Evolutionary conservation across 2,329 filamentous ascomycete species (phyloP).

Genomic region (Phialocephala subalpina): DNA sequence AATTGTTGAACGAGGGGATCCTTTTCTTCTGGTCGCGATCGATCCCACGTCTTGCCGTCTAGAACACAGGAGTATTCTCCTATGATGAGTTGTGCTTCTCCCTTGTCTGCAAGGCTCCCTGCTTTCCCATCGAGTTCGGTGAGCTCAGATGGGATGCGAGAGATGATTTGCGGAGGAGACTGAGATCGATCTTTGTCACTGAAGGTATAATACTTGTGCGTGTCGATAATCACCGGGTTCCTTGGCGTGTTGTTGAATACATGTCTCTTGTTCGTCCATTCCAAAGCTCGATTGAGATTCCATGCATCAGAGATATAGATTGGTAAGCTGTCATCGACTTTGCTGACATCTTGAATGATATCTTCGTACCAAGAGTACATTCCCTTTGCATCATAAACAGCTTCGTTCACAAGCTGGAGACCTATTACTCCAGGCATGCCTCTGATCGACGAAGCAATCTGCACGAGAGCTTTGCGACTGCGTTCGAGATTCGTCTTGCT

Average conservation of each 20-base stretch:
- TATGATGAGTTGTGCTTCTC: conserved; percentile 59
- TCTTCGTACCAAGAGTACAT: conserved; percentile 66
- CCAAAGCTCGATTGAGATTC: conserved; percentile 55
- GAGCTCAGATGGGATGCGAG: conserved; percentile 53
- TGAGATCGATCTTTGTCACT: conserved; percentile 58
- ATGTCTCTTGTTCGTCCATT: conserved; percentile 54
- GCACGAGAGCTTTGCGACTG: conserved; percentile 55
- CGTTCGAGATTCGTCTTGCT: conserved; percentile 52
- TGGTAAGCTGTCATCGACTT: conserved; percentile 57
- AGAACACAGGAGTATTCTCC: conserved; percentile 67
- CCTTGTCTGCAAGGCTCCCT: conserved; percentile 55
- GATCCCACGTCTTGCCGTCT: conserved; percentile 58
- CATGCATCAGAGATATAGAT: conserved; percentile 67
- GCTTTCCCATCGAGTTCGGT: conserved; percentile 53
- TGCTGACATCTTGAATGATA: conserved; percentile 54
- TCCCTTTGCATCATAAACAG: conserved; percentile 54
- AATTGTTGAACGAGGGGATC: conserved; percentile 53
- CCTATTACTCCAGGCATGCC: conserved; percentile 54
- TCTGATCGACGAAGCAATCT: conserved; percentile 57
- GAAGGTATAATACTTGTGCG: conserved; percentile 67
- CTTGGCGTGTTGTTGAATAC: conserved; percentile 30
- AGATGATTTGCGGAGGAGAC: conserved; percentile 59
- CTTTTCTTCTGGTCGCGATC: conserved; percentile 52
- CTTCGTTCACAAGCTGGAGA: conserved; percentile 66
- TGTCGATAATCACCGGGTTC: conserved; percentile 63